phyloP scores from a whole-genome alignment of 768 basidiomycete genomes.

The Fomitopsis pulvina region DNA sequence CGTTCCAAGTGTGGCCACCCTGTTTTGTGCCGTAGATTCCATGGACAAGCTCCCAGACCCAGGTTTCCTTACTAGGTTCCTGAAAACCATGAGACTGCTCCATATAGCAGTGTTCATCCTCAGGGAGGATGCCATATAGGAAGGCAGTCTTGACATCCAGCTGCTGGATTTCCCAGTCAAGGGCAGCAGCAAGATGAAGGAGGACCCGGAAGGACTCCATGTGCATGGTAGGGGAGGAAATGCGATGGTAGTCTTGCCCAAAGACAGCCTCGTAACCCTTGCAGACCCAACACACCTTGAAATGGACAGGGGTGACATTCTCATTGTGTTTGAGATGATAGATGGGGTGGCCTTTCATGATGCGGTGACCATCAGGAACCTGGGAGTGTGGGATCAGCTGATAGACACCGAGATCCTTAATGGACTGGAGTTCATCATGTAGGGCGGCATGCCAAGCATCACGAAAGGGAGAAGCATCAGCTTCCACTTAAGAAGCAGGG shows the following conservation, averaged over 20 bases:
- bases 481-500: conserved; percentile 15
- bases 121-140: conserved; percentile 23
- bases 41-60: conserved; percentile 10
- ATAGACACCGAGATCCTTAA: conserved; percentile 15
- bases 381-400: conserved; percentile 18
- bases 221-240: conserved; percentile 34
- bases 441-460: conserved; percentile 19
- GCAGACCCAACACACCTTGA: conserved; percentile 36
- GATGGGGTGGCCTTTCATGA: conserved; percentile 18
- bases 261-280: no score
- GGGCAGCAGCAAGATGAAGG: conserved; percentile 27
- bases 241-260: conserved; percentile 36
- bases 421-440: conserved; percentile 16
- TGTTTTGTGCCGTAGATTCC: conserved; percentile 18
- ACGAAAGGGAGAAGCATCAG: conserved; percentile 12
- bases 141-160: conserved; percentile 36
- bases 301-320: conserved; percentile 10
- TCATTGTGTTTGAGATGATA: conserved; percentile 21
- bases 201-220: conserved; percentile 33
- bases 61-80: not conserved
- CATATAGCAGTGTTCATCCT: conserved; percentile 10
- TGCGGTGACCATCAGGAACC: conserved; percentile 2
- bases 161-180: conserved; percentile 32
- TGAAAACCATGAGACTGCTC: conserved; percentile 24
- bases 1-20: conserved; percentile 13